These are phyloP conservation scores for Candida dubliniensis DNA, from an alignment of 1,139 yeast species.

Conservation along the genomic window DNA sequence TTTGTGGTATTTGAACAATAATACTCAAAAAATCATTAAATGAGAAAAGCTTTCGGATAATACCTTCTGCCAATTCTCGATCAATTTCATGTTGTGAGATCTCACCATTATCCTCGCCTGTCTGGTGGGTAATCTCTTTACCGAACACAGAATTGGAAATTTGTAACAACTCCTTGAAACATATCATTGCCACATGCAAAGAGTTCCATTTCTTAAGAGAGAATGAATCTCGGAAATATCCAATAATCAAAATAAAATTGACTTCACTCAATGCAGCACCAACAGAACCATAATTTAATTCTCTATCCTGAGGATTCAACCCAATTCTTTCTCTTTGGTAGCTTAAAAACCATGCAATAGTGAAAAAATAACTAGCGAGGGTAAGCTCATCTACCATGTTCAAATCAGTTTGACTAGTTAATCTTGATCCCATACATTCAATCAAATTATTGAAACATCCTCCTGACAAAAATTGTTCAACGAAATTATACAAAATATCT, in stretches of 20 bases:
- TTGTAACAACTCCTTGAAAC: constrained; percentile 64
- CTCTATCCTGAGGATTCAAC: constrained; percentile 22
- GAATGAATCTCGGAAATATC: constrained; percentile 53
- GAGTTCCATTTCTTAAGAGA: constrained; percentile 55
- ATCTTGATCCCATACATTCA: constrained; percentile 20
- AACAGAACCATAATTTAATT: constrained; percentile 57
- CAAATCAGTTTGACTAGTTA: constrained; percentile 31
- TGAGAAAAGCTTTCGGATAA: constrained; percentile 54
- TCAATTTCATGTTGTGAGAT: constrained; percentile 51
- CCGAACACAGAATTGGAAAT: constrained; percentile 53
- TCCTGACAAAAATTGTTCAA: constrained; percentile 58
- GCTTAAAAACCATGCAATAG: constrained; percentile 69
- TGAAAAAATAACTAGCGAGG: constrained; percentile 52
- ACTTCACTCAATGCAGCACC: constrained; percentile 69
- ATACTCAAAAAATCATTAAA: constrained; percentile 63
- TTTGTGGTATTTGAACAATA: constrained; percentile 60
- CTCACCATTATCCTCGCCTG: constrained; percentile 31
- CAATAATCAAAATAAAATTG: constrained; percentile 59
- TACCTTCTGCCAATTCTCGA: constrained; percentile 49
- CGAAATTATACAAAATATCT: constrained; percentile 46
- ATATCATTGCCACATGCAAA: constrained; percentile 69
- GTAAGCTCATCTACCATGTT: constrained; percentile 35
- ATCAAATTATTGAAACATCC: constrained; percentile 75
- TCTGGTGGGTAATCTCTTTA: constrained; percentile 35
- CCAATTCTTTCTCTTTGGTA: constrained; percentile 33